Conservation (phyloP, 306 rosid species). For the Vachellia collinsii region DNA sequence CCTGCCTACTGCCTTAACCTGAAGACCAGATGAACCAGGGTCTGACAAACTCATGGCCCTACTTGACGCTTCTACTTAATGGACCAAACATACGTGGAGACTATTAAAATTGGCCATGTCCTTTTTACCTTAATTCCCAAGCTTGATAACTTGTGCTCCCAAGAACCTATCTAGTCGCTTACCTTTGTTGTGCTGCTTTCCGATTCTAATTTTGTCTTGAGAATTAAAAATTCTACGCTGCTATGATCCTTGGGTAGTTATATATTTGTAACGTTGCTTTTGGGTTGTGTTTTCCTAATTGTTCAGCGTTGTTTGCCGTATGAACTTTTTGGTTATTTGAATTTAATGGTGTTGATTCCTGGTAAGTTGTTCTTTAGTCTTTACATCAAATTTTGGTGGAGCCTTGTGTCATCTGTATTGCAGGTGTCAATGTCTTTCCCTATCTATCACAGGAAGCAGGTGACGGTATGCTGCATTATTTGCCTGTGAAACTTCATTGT, state of each 20-base stretch:
- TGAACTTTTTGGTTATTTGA: constrained; percentile 46
- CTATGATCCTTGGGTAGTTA: constrained; percentile 49
- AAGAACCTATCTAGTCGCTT: constrained; percentile 72
- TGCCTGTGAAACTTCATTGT: constrained; percentile 31
- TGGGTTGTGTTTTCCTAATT: constrained; percentile 38
- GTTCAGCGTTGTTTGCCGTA: constrained; percentile 37
- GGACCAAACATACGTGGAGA: constrained; percentile 80
- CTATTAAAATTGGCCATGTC: constrained; percentile 64
- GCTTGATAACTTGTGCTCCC: constrained; percentile 76
- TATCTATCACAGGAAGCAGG: constrained; percentile 37
- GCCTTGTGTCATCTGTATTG: constrained; percentile 54
- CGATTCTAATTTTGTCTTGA: constrained; percentile 52
- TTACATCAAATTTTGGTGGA: constrained; percentile 43
- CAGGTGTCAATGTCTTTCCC: constrained; percentile 49
- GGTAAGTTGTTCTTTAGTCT: constrained; percentile 33
- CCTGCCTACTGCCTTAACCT: constrained; percentile 93
- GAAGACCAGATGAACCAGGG: constrained; percentile 99
- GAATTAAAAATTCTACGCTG: constrained; percentile 54
- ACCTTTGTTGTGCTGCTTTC: constrained; percentile 55
- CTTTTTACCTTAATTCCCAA: constrained; percentile 79
- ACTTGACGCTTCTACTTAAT: constrained; percentile 84
- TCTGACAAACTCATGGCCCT: constrained; percentile 92
- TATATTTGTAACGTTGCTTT: constrained; percentile 43
- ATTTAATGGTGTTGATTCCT: constrained; percentile 37
- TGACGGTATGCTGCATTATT: constrained; percentile 31